Evolutionary conservation across 495 filamentous ascomycete species (phyloP), one percentile per base, ranked within the genome.

Genomic region (Margaritispora aquatica): DNA sequence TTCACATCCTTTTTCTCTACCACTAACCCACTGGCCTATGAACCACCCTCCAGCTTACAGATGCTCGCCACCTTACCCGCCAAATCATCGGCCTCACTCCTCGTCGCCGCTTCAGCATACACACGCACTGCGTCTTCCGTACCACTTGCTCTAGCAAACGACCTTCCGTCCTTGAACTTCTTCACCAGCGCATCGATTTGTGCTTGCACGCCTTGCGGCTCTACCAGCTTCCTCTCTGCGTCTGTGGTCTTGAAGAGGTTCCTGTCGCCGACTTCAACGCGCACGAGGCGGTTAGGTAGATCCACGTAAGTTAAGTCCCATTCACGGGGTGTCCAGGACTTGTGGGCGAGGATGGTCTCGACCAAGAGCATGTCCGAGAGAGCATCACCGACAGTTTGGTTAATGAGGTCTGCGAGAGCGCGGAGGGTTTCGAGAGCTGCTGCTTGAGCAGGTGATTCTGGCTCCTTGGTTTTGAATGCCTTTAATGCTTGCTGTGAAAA

Each of bases 71-170:
- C 89, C 62, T 90, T 85, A 51, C 84, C 86, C 38, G 91, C 91
- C 44, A 96, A 80, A 68, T 95, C 90, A 66, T 94, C 90, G 0
- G 89, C 88, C 67, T 96, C 89, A 2, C 83, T 84, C 54, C 86
- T 83, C 59, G 86, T 92, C 7, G 88, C 90, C 17, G 94, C 94
- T 73, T 98, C 94, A n/a, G 92, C 92, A 71, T 98, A 98, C 22
- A 98, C 92, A 63, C 94, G 80, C 58, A 96, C 91, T 0, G 91
- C 94, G 73, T 98, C 94, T 73, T 98, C 94, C 1, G 94, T 98
- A 34, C 94, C 94, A 61, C 87, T 92, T 22, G 94, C 90, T 63
- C 94, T 84, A 24, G 90, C 94, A 71, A 98, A 98, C 46, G 88
- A 84, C 46, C 94, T 80, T 4, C 92, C 94, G 62, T 92, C 86